phyloP scores from a whole-genome alignment of 345 rosid species.

The Euclidium syriacum region DNA sequence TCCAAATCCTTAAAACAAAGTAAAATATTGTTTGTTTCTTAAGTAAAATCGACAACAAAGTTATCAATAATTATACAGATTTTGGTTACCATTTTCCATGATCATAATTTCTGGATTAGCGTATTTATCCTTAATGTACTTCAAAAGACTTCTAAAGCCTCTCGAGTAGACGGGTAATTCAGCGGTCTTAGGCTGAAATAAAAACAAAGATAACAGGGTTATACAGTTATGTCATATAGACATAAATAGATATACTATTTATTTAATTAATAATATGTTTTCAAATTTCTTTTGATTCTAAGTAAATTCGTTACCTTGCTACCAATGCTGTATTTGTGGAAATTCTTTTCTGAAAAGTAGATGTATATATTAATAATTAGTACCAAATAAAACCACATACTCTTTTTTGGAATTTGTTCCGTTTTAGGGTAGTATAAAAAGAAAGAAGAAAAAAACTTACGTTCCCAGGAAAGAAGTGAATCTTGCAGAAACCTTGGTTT shows the following conservation, averaged over 20 bases:
- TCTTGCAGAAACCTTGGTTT: constrained; percentile 31
- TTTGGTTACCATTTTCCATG: constrained; percentile 43
- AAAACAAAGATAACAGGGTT: background rate
- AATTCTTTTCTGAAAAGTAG: constrained; percentile 5
- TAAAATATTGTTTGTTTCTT: background rate
- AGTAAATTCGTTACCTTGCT: constrained; percentile 1
- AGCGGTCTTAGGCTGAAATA: constrained; percentile 19
- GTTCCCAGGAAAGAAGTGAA: constrained; percentile 14
- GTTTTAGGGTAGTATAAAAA: too few species aligned
- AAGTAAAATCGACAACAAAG: background rate
- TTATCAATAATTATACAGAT: background rate
- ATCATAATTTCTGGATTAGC: constrained; percentile 35
- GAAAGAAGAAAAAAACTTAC: constrained; percentile 25
- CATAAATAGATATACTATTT: too few species aligned
- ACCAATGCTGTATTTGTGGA: background rate
- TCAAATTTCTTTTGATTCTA: background rate
- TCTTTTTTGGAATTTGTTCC: background rate
- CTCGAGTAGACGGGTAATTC: background rate
- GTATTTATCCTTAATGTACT: constrained; percentile 35
- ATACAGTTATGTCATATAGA: too few species aligned
- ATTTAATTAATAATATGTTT: background rate
- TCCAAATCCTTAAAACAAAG: constrained; percentile 10
- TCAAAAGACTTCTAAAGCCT: constrained; percentile 32
- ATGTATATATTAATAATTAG: background rate
- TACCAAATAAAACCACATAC: background rate